Evolutionary conservation across 306 rosid species (phyloP).

Genomic region (Malus fusca): DNA sequence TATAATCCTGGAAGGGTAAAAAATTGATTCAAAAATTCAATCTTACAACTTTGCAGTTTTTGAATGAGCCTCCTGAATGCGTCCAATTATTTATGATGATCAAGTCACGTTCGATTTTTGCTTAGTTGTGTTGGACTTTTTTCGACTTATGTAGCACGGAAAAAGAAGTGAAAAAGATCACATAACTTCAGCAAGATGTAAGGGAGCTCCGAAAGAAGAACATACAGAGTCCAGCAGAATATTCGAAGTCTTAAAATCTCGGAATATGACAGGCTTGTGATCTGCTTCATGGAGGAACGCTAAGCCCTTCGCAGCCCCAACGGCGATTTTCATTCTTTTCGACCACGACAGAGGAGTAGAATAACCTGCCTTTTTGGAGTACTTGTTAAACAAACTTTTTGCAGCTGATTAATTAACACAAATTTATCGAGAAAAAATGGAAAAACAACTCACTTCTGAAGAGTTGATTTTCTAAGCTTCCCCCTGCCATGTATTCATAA

Average conservation of each 20-base stretch:
- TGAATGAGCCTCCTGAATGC: neutral
- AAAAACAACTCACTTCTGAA: slow-evolving; percentile 48
- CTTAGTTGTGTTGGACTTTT: neutral
- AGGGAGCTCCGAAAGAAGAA: neutral
- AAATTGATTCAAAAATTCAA: neutral
- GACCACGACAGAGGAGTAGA: slow-evolving; percentile 71
- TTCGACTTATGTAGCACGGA: neutral
- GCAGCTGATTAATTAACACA: neutral
- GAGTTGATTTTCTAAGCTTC: slow-evolving; percentile 66
- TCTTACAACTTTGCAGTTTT: neutral
- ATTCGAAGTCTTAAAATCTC: slow-evolving; percentile 82
- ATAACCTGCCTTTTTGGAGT: slow-evolving; percentile 32
- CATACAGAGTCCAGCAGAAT: slow-evolving; percentile 71
- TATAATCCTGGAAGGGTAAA: slow-evolving; percentile 41
- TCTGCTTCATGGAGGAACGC: slow-evolving; percentile 73
- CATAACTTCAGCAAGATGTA: neutral
- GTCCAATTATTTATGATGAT: neutral
- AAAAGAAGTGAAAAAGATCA: neutral
- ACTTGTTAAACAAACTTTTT: neutral
- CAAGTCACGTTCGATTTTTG: neutral
- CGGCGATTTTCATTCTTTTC: slow-evolving; percentile 63
- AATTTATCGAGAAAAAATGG: neutral
- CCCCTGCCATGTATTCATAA: slow-evolving; percentile 67
- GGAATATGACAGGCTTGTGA: slow-evolving; percentile 60
- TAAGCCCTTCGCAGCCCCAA: slow-evolving; percentile 74